Conservation (phyloP, 805 yeast species). For the Maudiozyma serrabonitensis region DNA sequence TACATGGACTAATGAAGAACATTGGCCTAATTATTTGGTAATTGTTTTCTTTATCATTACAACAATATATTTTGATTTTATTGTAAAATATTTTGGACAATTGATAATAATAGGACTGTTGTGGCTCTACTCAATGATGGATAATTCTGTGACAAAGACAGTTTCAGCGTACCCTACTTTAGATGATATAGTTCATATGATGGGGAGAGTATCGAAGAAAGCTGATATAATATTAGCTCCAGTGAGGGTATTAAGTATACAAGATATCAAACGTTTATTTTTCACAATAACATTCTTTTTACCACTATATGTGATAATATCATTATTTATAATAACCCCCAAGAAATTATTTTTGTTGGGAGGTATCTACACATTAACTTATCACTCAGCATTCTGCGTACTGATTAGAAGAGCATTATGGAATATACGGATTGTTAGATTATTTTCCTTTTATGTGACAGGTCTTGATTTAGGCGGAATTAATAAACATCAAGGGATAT, state of each 20-base stretch:
- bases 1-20: slow-evolving; percentile 88
- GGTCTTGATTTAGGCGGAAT: slow-evolving; percentile 66
- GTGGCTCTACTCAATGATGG: slow-evolving; percentile 49
- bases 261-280: slow-evolving; percentile 69
- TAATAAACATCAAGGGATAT: slow-evolving; percentile 33
- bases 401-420: slow-evolving; percentile 74
- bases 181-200: slow-evolving; percentile 74
- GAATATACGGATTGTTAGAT: slow-evolving; percentile 62
- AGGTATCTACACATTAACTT: slow-evolving; percentile 58
- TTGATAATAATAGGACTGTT: slow-evolving; percentile 52
- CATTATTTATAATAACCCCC: slow-evolving; percentile 61
- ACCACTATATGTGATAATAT: slow-evolving; percentile 66
- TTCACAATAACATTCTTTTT: slow-evolving; percentile 80
- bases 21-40: slow-evolving; percentile 47
- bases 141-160: slow-evolving; percentile 46
- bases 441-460: slow-evolving; percentile 68
- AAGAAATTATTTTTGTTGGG: slow-evolving; percentile 47
- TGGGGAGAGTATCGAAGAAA: slow-evolving; percentile 64
- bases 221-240: slow-evolving; percentile 72
- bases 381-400: slow-evolving; percentile 73
- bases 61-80: slow-evolving; percentile 69
- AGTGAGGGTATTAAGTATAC: slow-evolving; percentile 59
- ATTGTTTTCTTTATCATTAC: slow-evolving; percentile 37
- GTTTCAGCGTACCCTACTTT: slow-evolving; percentile 66
- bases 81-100: slow-evolving; percentile 79